Conservation (phyloP, 2,329 filamentous ascomycete species). For the Blastomyces parvus region DNA sequence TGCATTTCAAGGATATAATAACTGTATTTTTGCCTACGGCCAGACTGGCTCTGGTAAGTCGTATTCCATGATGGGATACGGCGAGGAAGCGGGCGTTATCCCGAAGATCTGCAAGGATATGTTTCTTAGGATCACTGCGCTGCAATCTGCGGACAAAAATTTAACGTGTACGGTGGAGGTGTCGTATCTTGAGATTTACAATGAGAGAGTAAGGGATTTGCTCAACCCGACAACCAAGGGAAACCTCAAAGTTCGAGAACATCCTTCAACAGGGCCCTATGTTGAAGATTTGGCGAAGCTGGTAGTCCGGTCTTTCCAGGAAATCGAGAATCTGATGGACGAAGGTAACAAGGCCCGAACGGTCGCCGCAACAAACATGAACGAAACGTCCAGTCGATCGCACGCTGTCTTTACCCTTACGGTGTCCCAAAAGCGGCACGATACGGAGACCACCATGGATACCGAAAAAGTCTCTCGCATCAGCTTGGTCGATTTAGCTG, state of each 20-base stretch:
- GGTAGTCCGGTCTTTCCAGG: conserved; percentile 82
- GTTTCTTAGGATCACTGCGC: conserved; percentile 71
- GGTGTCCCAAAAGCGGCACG: conserved; percentile 84
- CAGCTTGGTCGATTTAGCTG: conserved; percentile 92
- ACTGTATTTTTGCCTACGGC: conserved; percentile 98
- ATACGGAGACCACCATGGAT: conserved; percentile 89
- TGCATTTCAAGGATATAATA: conserved; percentile 97
- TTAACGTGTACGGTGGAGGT: conserved; percentile 90
- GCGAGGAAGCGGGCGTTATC: conserved; percentile 89
- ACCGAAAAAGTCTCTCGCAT: conserved; percentile 98
- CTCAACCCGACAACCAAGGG: conserved; percentile 93
- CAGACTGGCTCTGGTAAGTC: conserved; percentile 98
- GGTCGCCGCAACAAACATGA: conserved; percentile 98
- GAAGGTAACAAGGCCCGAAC: conserved; percentile 98
- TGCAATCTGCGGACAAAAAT: conserved; percentile 62
- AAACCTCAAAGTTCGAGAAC: conserved; percentile 93
- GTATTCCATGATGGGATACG: conserved; percentile 99
- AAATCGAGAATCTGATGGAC: conserved; percentile 98
- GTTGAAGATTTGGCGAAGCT: conserved; percentile 96
- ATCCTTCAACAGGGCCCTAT: conserved; percentile 94
- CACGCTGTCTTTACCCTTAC: conserved; percentile 97
- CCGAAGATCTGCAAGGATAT: conserved; percentile 96
- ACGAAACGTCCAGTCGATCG: conserved; percentile 96
- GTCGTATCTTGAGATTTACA: conserved; percentile 98
- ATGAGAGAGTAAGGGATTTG: conserved; percentile 90